Evolutionary conservation across 2,329 filamentous ascomycete species (phyloP).

Genomic region (Cytospora chrysosperma): DNA sequence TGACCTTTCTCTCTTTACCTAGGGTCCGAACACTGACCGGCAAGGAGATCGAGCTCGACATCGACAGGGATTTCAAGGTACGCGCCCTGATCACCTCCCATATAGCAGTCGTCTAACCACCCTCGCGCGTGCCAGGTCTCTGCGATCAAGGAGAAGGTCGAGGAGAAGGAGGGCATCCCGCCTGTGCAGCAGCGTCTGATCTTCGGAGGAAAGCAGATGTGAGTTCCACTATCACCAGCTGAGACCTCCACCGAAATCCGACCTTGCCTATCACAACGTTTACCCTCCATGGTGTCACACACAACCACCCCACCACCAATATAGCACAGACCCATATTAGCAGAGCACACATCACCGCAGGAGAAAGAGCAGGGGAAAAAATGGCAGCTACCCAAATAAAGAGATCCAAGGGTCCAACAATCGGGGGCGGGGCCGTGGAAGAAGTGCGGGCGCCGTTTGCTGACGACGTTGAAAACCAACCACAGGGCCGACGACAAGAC

Average conservation of each 20-base stretch:
- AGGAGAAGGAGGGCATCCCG: slow-evolving; percentile 98
- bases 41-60: slow-evolving; percentile 98
- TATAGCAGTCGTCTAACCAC: not conserved
- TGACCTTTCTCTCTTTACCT: slow-evolving; percentile 16
- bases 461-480: not conserved
- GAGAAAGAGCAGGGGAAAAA: too few species aligned
- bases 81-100: slow-evolving; percentile 15
- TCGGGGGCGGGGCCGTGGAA: not conserved
- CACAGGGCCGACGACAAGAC: slow-evolving; percentile 91
- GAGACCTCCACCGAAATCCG: not conserved
- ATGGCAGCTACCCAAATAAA: too few species aligned
- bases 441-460: too few species aligned
- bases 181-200: slow-evolving; percentile 96
- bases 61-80: slow-evolving; percentile 92
- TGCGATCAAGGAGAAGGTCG: slow-evolving; percentile 97
- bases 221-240: slow-evolving; percentile 32
- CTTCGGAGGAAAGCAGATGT: slow-evolving; percentile 98
- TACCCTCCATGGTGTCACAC: not conserved
- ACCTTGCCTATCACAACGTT: not conserved
- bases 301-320: not conserved
- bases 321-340: too few species aligned
- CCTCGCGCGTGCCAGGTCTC: slow-evolving; percentile 63
- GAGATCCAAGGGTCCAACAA: not conserved
- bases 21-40: slow-evolving; percentile 97
- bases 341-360: too few species aligned